phyloP scores from a whole-genome alignment of 139 green algal species.

The Chlamydomonas eustigma region DNA sequence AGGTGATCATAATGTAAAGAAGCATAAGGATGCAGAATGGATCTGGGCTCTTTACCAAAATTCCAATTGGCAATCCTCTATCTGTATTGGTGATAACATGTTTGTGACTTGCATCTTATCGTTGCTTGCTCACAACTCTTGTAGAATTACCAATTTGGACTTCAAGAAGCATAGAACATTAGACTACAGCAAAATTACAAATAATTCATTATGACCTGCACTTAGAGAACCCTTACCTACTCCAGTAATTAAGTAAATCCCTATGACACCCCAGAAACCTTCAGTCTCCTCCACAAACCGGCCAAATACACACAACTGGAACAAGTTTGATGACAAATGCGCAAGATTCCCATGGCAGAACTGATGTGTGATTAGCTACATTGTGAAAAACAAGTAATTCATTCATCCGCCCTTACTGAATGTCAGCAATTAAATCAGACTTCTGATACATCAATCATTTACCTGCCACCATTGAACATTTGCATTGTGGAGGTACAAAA shows the following conservation, averaged over 20 bases:
- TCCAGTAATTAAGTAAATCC: slow-evolving; percentile 59
- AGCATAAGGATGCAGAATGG: neutral
- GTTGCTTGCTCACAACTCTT: no score
- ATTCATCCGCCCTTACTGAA: neutral
- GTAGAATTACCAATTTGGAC: no score
- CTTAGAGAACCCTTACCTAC: slow-evolving; percentile 35
- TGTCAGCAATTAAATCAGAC: neutral
- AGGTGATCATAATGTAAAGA: neutral
- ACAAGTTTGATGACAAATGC: slow-evolving; percentile 63
- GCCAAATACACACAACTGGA: slow-evolving; percentile 70
- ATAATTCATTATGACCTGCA: neutral
- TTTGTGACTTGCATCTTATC: no score
- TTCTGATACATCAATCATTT: neutral
- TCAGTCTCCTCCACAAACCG: slow-evolving; percentile 69
- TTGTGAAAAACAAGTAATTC: neutral
- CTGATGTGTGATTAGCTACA: slow-evolving; percentile 23
- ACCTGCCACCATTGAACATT: slow-evolving; percentile 20
- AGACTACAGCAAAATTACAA: neutral
- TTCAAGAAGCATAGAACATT: no score
- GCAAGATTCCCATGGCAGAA: slow-evolving; percentile 41
- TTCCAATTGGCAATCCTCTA: no score
- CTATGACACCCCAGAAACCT: slow-evolving; percentile 44
- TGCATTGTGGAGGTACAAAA: slow-evolving; percentile 60
- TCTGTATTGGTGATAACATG: no score
- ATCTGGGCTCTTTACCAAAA: no score